Base-by-base conservation (phyloP, 176 grass and related monocot species). In the Zoysia pacifica region DNA sequence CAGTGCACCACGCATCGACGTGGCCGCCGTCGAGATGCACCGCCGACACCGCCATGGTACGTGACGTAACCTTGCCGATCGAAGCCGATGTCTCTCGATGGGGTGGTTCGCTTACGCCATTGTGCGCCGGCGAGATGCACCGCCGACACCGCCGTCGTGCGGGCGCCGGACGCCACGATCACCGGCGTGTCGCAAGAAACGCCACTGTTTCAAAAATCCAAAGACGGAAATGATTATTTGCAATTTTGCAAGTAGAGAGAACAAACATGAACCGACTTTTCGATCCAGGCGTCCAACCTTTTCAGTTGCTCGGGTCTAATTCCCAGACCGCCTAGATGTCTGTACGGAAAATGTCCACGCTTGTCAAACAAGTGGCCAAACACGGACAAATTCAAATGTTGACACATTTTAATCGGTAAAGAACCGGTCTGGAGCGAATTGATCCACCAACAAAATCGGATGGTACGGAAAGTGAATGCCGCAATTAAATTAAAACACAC, bases 371-470 rank as follows among this genome's bases (percentile, higher is more conserved):
- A 82, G 7, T 43, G 46, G 69, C 48, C 54, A 62, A 41, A 72
- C 39, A 20, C 14, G 56, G n/a, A 54, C 69, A 51, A 73, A 73
- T 73, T 72, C 15, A 7, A 52, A 28, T 28, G 58, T 65, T 73
- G 69, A 43, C 56, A 72, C 40, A 18, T 14, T 49, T 43, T 16
- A 14, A 3, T 3, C 4, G 11, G 49, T 7, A 9, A 47, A 41
- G 12, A 59, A 69, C 3, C 6, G 13, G 7, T 69, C 41, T 0
- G 56, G n/a, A 15, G 37, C 5, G 52, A 43, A 38, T 6, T 9
- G 10, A 2, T 53, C n/a, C 76, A 10, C 63, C 48, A 15, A 54
- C 11, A 28, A 15, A 66, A 66, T 51, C 16, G 76, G 54, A 43
- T 44, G 37, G 18, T 44, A 13, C 49, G 18, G n/a, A 54, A 28